phyloP scores from a whole-genome alignment of 108 stramenopile species.

The Nannochloropsis oceanica region DNA sequence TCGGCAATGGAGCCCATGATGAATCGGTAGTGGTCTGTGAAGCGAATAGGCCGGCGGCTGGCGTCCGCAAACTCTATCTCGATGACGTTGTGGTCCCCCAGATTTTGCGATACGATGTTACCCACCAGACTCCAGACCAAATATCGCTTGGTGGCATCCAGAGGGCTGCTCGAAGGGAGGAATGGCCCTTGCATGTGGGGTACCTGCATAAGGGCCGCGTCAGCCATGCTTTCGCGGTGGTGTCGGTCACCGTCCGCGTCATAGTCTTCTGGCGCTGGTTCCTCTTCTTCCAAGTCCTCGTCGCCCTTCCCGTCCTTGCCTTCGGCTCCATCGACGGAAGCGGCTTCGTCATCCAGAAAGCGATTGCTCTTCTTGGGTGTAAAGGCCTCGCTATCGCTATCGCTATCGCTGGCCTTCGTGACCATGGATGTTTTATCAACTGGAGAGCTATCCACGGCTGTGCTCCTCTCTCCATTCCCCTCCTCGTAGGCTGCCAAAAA shows the following conservation, averaged over 20 bases:
- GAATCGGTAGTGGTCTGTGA: slow-evolving; percentile 13
- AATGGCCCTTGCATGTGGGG: slow-evolving; percentile 7
- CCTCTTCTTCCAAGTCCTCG: neutral
- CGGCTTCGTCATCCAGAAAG: neutral
- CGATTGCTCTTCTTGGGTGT: no score
- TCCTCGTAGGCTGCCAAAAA: no score
- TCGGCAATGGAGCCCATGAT: slow-evolving; percentile 1
- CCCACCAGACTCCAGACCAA: slow-evolving; percentile 19
- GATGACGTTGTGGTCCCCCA: slow-evolving; percentile 15
- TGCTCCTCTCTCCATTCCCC: no score
- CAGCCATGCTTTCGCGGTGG: no score
- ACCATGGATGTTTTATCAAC: no score
- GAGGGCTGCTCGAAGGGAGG: slow-evolving; percentile 6
- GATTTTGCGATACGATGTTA: neutral
- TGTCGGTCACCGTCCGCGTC: neutral
- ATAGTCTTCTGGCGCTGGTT: neutral
- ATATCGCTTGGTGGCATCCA: neutral
- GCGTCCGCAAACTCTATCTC: slow-evolving; percentile 23
- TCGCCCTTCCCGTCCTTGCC: neutral
- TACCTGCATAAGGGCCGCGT: neutral
- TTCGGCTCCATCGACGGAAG: neutral
- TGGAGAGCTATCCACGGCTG: no score
- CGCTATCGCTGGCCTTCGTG: no score
- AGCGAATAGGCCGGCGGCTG: slow-evolving; percentile 8
- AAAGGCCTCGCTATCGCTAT: no score